Evolutionary conservation across 192 early-diverging fungal species (phyloP).

Genomic region (Backusella mclennaniae): DNA sequence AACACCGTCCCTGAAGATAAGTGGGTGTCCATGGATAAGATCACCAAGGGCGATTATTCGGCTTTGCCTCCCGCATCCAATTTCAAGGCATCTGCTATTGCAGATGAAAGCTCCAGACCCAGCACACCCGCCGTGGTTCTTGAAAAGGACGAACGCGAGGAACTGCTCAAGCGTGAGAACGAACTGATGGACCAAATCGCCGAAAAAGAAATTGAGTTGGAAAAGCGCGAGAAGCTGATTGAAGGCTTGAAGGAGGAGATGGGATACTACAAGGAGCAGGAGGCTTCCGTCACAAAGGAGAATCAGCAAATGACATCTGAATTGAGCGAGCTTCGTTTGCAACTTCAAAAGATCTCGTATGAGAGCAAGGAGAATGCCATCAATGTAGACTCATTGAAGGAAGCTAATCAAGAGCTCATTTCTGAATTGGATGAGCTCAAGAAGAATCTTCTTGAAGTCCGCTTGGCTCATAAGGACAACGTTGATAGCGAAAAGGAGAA

Average conservation of each 20-base stretch:
- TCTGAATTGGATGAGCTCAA: conserved; percentile 77
- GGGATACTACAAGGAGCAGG: conserved; percentile 64
- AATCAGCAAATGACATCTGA: conserved; percentile 75
- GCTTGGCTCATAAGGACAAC: conserved; percentile 49
- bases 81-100: conserved; percentile 38
- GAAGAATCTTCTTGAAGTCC: conserved; percentile 58
- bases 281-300: conserved; percentile 52
- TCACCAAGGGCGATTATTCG: conserved; percentile 37
- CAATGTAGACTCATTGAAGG: conserved; percentile 84
- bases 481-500: conserved; percentile 73
- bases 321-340: conserved; percentile 76
- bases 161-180: conserved; percentile 93
- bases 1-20: conserved; percentile 60
- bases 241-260: conserved; percentile 80
- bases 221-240: conserved; percentile 57
- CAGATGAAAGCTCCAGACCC: conserved; percentile 56
- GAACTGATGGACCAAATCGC: conserved; percentile 93
- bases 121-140: conserved; percentile 77
- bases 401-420: conserved; percentile 78
- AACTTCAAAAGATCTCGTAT: conserved; percentile 87
- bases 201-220: conserved; percentile 86
- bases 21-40: conserved; percentile 64
- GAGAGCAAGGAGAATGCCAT: conserved; percentile 88
- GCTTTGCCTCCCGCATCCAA: conserved; percentile 39
- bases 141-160: conserved; percentile 90